Percentiles rank a stretch among this genome's conserved stretches.
phyloP scores from a whole-genome alignment of 441 rosid species.

The Pelargonium australe region DNA sequence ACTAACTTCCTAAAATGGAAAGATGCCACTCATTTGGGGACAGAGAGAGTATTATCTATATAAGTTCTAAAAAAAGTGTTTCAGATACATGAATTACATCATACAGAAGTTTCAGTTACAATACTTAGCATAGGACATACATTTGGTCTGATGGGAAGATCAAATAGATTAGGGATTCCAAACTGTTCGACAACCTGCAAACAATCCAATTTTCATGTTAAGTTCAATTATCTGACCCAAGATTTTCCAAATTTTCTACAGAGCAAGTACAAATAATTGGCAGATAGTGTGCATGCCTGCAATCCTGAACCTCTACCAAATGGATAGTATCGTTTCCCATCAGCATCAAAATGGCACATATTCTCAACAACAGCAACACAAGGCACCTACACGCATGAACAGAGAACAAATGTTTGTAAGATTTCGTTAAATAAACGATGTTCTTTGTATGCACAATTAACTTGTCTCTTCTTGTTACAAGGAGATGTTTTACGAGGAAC shows the following conservation, averaged over 20 bases:
- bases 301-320: slow-evolving; percentile 96
- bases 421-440: slow-evolving; percentile 10
- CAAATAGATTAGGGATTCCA: slow-evolving; percentile 93
- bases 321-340: slow-evolving; percentile 92
- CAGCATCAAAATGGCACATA: slow-evolving; percentile 95
- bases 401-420: slow-evolving; percentile 15
- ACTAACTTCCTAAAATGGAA: no score
- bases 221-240: background rate
- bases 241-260: background rate
- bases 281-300: slow-evolving; percentile 46
- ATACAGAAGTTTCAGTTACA: slow-evolving; percentile 9
- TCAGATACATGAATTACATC: background rate
- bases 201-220: slow-evolving; percentile 17
- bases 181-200: slow-evolving; percentile 90
- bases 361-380: slow-evolving; percentile 95
- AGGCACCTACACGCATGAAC: slow-evolving; percentile 55
- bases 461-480: background rate
- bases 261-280: slow-evolving; percentile 10
- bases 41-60: no score
- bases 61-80: background rate
- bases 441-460: slow-evolving; percentile 15
- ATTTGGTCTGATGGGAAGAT: slow-evolving; percentile 88
- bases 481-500: background rate
- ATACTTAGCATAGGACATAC: slow-evolving; percentile 35
- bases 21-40: no score